Evolutionary conservation across 2,329 filamentous ascomycete species (phyloP).

Genomic region (Xylaria sp.): DNA sequence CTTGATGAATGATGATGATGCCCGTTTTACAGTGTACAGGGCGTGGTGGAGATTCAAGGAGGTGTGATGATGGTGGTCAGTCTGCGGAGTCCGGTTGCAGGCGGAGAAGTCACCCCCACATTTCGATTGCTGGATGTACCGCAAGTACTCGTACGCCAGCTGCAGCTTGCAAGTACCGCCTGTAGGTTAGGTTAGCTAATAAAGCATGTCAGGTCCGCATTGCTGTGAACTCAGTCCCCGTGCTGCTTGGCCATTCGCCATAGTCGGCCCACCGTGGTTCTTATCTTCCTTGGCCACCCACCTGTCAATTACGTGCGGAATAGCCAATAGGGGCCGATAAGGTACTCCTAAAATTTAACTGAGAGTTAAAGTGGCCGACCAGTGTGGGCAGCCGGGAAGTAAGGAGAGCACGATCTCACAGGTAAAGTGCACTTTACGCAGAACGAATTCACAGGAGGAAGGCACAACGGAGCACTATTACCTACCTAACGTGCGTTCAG

Average conservation of each 20-base stretch:
- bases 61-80: not conserved
- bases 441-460: not conserved
- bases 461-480: not conserved
- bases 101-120: not conserved
- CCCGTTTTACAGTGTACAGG: not conserved
- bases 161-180: no score
- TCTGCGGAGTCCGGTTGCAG: not conserved
- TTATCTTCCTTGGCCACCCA: not conserved
- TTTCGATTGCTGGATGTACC: not conserved
- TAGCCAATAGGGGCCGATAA: not conserved
- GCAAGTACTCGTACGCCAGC: no score
- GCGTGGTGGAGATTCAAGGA: slow-evolving; percentile 8
- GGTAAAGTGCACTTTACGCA: no score
- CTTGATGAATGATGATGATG: slow-evolving; percentile 19
- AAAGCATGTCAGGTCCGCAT: no score
- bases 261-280: no score
- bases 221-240: not conserved
- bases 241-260: not conserved
- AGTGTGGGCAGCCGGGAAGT: not conserved
- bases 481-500: not conserved
- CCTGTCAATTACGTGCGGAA: not conserved
- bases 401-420: not conserved
- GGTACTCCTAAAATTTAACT: not conserved
- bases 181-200: no score
- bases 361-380: not conserved